These are phyloP conservation scores for Clonostachys byssicola DNA, from an alignment of 2,329 filamentous ascomycete species.

Conservation along the genomic window DNA sequence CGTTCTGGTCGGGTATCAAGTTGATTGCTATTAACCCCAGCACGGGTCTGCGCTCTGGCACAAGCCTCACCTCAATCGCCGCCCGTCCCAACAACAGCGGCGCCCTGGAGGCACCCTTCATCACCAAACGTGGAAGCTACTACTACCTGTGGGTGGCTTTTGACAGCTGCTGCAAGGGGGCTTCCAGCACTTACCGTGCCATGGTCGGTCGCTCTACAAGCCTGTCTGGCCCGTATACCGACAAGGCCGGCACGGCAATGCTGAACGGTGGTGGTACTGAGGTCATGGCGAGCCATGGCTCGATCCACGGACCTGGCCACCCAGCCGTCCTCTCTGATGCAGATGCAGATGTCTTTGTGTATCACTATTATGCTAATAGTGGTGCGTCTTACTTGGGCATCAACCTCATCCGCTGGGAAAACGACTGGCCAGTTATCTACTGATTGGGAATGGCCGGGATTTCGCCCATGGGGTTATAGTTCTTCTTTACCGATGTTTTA, in stretches of 20 bases:
- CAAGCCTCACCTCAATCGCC: constrained; percentile 16
- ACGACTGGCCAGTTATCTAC: constrained; percentile 21
- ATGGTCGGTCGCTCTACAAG: constrained; percentile 23
- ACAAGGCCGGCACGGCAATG: constrained; percentile 14
- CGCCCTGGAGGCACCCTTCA: constrained; percentile 20
- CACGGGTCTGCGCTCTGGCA: constrained; percentile 15
- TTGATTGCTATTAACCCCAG: constrained; percentile 14
- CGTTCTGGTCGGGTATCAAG: constrained; percentile 23
- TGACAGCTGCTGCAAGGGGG: constrained; percentile 20
- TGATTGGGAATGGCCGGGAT: constrained; percentile 3
- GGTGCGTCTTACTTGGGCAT: constrained; percentile 18
- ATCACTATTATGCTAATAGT: constrained; percentile 19
- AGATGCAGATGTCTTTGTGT: constrained; percentile 21
- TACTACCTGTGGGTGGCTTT: constrained; percentile 26
- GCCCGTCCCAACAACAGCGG: constrained; percentile 9
- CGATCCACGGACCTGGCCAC: constrained; percentile 21
- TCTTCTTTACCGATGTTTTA: too few species aligned
- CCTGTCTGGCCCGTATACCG: constrained; percentile 18
- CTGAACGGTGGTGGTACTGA: constrained; percentile 20
- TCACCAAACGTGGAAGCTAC: constrained; percentile 16
- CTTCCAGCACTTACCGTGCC: constrained; percentile 19
- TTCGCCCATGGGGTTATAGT: too few species aligned
- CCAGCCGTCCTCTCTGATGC: constrained; percentile 21
- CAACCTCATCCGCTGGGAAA: constrained; percentile 20
- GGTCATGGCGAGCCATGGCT: constrained; percentile 17